Base-by-base conservation (phyloP, 1,284 basidiomycete species). In the Somion occarium region DNA sequence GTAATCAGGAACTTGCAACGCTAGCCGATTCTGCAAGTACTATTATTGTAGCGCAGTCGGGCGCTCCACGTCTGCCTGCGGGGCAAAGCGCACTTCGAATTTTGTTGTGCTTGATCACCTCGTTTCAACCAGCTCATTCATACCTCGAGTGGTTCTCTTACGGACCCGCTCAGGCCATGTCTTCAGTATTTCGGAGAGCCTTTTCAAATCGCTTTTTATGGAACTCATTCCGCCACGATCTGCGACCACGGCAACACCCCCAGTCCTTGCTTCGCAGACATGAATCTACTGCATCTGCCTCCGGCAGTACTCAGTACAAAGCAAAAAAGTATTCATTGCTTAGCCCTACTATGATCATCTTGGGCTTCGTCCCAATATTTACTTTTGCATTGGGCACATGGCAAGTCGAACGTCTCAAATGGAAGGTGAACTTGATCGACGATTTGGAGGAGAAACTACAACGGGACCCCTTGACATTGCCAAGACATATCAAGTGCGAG, bases 401-500 rank as follows among this genome's bases (percentile, higher is more conserved):
- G 97, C 96, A 99, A 64, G 71, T 91, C 34, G 80, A 92, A 61
- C 80, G 97, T 38, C 77, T 99, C 41, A 83, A 92, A 65, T 99
- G 97, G 97, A 99, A 99, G 70, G 75, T 98, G 26, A 80, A 82
- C 48, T 76, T 99, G 53, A 98, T 99, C 57, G 92, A 98, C 58
- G 93, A 98, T 64, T 76, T 99, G 41, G 91, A 98, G 64, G 85
- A 91, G 67, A 98, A 98, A 71, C 73, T 98, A 24, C 79, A 87
- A 54, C 78, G 88, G 25, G 81, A 83, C 30, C 90, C 97, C 0
- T 79, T 99, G 53, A 65, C 74, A 22, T 73, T 99, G 22, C 96
- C 96, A 1, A 78, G 76, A 39, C 82, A 83, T 67, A 85, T 99
- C 73, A 96, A 98, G 94, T 97, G 69, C 61, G 87, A 26, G 4